phyloP scores from a whole-genome alignment of 2,329 filamentous ascomycete species.

The Rhynchosporium agropyri region DNA sequence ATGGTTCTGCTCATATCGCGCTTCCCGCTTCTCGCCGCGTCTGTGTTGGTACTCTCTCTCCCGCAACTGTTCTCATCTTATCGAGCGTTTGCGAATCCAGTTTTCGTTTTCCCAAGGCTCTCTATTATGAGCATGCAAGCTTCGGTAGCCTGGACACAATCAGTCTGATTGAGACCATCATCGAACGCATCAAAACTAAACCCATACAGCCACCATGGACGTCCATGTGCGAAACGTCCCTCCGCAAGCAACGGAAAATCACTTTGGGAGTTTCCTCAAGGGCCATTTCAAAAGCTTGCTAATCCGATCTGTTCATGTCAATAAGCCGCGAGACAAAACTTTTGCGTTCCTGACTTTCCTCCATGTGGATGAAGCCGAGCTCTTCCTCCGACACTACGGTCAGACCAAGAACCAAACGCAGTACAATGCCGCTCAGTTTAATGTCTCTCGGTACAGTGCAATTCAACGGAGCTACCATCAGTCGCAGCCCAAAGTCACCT shows the following conservation, averaged over 20 bases:
- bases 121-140: no score
- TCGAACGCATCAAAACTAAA: neutral
- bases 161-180: neutral
- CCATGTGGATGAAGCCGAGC: constrained; percentile 44
- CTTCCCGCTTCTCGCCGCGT: no score
- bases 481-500: neutral
- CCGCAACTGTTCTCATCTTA: no score
- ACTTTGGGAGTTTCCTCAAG: constrained; percentile 47
- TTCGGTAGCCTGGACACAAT: no score
- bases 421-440: neutral
- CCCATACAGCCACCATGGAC: constrained; percentile 45
- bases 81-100: no score
- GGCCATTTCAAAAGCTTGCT: constrained; percentile 44
- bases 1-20: neutral
- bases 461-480: neutral
- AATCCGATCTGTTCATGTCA: constrained; percentile 48
- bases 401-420: constrained; percentile 25
- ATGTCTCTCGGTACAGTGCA: neutral
- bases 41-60: no score
- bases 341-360: constrained; percentile 52
- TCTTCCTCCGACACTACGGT: constrained; percentile 47
- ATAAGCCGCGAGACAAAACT: constrained; percentile 47
- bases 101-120: no score
- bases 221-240: constrained; percentile 50
- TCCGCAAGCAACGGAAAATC: constrained; percentile 45